These are phyloP conservation scores for Malassezia japonica DNA, from an alignment of 1,284 basidiomycete genomes.

Conservation along the genomic window DNA sequence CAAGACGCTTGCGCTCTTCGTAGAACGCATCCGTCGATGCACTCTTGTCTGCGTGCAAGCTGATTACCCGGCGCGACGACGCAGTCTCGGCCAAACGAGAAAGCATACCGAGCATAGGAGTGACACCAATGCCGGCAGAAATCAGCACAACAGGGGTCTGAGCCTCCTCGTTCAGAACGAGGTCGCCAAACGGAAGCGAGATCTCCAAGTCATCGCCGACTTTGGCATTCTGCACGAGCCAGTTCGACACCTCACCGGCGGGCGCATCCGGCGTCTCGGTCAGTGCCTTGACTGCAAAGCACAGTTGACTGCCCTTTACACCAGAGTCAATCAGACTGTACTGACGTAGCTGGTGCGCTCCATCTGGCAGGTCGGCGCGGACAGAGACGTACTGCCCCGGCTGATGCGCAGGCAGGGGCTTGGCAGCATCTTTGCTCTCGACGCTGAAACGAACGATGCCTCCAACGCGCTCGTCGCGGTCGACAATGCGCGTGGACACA, in stretches of 20 bases:
- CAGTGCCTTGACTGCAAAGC: slow-evolving; percentile 8
- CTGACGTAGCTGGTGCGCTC: slow-evolving; percentile 10
- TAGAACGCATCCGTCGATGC: background rate
- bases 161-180: background rate
- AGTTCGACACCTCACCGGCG: slow-evolving; percentile 14
- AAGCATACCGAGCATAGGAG: slow-evolving; percentile 13
- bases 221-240: slow-evolving; percentile 3
- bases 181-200: slow-evolving; percentile 11
- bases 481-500: background rate
- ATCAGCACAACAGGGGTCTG: slow-evolving; percentile 4
- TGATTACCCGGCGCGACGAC: slow-evolving; percentile 1
- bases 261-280: background rate
- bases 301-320: background rate
- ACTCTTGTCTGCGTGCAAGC: background rate
- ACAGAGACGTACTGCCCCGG: slow-evolving; percentile 16
- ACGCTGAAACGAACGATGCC: background rate
- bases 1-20: background rate
- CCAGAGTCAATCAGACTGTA: slow-evolving; percentile 10
- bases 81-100: background rate
- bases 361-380: slow-evolving; percentile 4
- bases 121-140: slow-evolving; percentile 11
- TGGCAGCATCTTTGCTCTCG: slow-evolving; percentile 1
- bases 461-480: background rate
- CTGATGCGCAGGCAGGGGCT: slow-evolving; percentile 3
- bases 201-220: slow-evolving; percentile 2